Evolutionary conservation across 768 basidiomycete genomes (phyloP), one percentile per base, ranked within the genome.

Genomic region (Amyloporia xantha): DNA sequence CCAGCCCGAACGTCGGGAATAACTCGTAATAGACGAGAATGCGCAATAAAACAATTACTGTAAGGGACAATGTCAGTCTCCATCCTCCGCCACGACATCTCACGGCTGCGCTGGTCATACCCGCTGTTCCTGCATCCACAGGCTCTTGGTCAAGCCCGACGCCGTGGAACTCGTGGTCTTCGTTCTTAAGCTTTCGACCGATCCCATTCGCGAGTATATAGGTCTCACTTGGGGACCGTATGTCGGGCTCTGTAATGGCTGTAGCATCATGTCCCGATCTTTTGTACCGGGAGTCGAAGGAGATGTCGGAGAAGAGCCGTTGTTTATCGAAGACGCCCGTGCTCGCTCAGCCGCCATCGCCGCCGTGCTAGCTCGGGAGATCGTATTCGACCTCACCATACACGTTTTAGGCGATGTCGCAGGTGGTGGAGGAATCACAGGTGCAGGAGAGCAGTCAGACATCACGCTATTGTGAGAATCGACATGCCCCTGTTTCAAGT

Each of bases 81-180:
- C n/a, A n/a, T n/a, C n/a, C n/a, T n/a, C n/a, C n/a, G n/a, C n/a
- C n/a, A n/a, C n/a, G n/a, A n/a, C n/a, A n/a, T n/a, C n/a, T n/a
- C n/a, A n/a, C n/a, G n/a, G n/a, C n/a, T n/a, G n/a, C n/a, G n/a
- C n/a, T n/a, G n/a, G n/a, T n/a, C n/a, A n/a, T n/a, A n/a, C n/a
- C n/a, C n/a, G n/a, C n/a, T n/a, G n/a, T n/a, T n/a, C n/a, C n/a
- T n/a, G n/a, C n/a, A n/a, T n/a, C 43, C 57, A 53, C 38, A 59
- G 51, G 44, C 49, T 55, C 23, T 57, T 46, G 7, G 60, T 54
- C 12, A 61, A 51, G 19, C 49, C 54, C 2, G 60, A 54, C 21
- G 47, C 47, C 20, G 55, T 38, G 1, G 37, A n/a, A 17, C 43
- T 44, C 33, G 44, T 49, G 46, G 51, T 45, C n/a, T 33, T 15